Base-by-base conservation (phyloP, 2,329 filamentous ascomycete genomes). In the Beauveria caledonica region DNA sequence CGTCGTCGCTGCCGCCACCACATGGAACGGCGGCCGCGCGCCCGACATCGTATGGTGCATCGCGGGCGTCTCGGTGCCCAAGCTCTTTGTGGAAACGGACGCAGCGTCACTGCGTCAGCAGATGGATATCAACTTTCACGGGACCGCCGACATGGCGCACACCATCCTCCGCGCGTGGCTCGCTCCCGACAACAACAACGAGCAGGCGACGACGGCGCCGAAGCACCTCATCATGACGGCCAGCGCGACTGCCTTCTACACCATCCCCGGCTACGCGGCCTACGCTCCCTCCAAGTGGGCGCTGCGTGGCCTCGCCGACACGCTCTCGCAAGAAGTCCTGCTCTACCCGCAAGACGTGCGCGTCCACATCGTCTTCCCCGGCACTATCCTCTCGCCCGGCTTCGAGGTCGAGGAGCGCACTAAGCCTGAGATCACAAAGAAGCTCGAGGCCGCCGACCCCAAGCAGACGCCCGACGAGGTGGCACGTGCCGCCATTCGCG, bases 71-170 rank as follows among this genome's bases (percentile, higher is more conserved):
- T 83, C 89, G 6, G 80, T 78, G 17, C 92, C 92, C 0, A 81
- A 84, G 40, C 86, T 96, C 63, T 96, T 93, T 76, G 73, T 89
- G 65, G 89, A 96, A 63, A 85, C 85, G 44, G 80, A 88, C 9
- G 77, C 90, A 57, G 76, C 85, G 8, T 82, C 81, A 11, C 77
- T 92, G 65, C 83, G 87, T 46, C 78, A 80, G 64, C 90, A 96
- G 72, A 96, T 96, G 90, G 90, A 96, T 69, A 83, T 93, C 66
- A 93, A 97, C 75, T 97, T 90, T 77, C 96, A 87, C 81, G 89
- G 90, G 53, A 86, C 86, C 33, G 87, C 88, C 45, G 94, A 96
- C 72, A 89, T 96, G 75, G 88, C 91, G 42, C 91, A 95, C 70
- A 86, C 90, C 21, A 85, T 88, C 19, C 76, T 97, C 63, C 82